phyloP scores from a whole-genome alignment of 1,284 basidiomycete species.

The Ganoderma meredithae region DNA sequence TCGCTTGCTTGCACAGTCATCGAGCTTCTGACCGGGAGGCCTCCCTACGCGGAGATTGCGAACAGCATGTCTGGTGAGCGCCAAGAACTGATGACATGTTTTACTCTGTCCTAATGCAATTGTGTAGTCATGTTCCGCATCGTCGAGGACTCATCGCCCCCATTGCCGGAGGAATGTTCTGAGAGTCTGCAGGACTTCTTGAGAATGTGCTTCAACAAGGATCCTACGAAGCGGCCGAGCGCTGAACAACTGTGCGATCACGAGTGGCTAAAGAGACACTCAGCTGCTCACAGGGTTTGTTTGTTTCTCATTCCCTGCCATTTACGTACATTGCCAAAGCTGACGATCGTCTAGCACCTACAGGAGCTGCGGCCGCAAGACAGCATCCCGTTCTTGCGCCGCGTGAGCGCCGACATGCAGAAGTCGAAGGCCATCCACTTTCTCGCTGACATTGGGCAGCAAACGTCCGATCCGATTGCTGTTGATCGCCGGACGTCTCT shows the following conservation, averaged over 20 bases:
- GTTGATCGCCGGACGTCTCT: slow-evolving; percentile 43
- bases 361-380: slow-evolving; percentile 89
- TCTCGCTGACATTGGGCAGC: slow-evolving; percentile 57
- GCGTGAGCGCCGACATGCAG: slow-evolving; percentile 86
- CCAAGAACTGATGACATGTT: not conserved
- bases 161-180: slow-evolving; percentile 83
- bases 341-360: slow-evolving; percentile 20
- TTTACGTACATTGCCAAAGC: slow-evolving; percentile 11
- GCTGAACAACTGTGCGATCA: slow-evolving; percentile 90
- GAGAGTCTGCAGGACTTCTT: slow-evolving; percentile 81
- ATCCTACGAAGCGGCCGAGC: slow-evolving; percentile 80
- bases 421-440: slow-evolving; percentile 70
- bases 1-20: slow-evolving; percentile 94
- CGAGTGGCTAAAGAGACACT: slow-evolving; percentile 86
- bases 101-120: not conserved
- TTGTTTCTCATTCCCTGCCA: slow-evolving; percentile 8
- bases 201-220: slow-evolving; percentile 87
- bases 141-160: slow-evolving; percentile 90
- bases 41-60: slow-evolving; percentile 88
- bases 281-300: slow-evolving; percentile 75
- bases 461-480: slow-evolving; percentile 51
- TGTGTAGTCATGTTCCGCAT: slow-evolving; percentile 90
- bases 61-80: slow-evolving; percentile 85
- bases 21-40: slow-evolving; percentile 90
- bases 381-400: slow-evolving; percentile 91